Evolutionary conservation across 2,329 filamentous ascomycete species (phyloP), one percentile per base, ranked within the genome.

Genomic region (Arthrobotrys conoides): DNA sequence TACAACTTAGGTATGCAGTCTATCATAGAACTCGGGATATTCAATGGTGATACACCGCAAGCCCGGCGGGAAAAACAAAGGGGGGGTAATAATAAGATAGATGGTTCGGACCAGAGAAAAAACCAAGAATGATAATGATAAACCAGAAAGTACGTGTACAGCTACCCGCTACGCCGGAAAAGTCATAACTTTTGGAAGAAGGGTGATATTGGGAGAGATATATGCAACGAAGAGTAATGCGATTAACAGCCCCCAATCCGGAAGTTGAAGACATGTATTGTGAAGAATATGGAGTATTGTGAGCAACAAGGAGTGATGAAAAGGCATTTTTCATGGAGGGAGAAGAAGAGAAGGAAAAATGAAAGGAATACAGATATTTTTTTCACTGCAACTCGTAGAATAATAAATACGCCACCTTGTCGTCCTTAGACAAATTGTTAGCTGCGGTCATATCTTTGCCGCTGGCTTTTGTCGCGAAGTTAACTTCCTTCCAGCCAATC

Each of bases 401-500:
- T 20, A 77, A 41, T 27, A 77, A 61, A 33, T 77, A 77, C 1
- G 73, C 73, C 22, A 77, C 73, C 61, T 77, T 77, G 20, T 77
- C 73, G 27, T 77, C 73, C 24, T 41, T 67, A 1, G 27, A 20
- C n/a, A 61, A 46, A 20, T 22, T 63, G n/a, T 24, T 77, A 10
- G 41, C 59, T 14, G 46, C 18, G 12, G 22, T 14, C 1, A 49
- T 53, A 10, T 38, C 51, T 49, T 82, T 82, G 68, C 81, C 81
- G 44, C 81, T 79, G 44, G 82, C 80, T 65, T 82, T 82, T 22
- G 81, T 82, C n/a, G 81, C 80, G 12, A 81, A 80, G 61, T 80
- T 77, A 36, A 77, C 73, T 64, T 71, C 67, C 27, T 71, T 71
- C 73, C 73, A 77, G 16, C 73, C 73, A 38, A 63, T 77, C 18